Evolutionary conservation across 257 asterid genomes (phyloP).

Genomic region (Lycium ferocissimum): DNA sequence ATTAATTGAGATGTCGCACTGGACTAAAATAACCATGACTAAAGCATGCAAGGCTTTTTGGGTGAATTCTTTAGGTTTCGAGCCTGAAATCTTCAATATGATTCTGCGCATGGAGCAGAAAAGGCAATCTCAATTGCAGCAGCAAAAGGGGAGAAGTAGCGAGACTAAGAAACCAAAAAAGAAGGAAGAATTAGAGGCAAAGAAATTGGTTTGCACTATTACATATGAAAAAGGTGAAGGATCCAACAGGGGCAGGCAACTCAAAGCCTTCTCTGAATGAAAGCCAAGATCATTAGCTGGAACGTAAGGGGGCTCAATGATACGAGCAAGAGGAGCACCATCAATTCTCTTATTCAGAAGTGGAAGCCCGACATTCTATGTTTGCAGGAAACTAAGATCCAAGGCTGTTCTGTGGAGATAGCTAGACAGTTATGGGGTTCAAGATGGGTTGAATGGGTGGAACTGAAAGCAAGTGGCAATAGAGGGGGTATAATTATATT

Average conservation of each 20-base stretch:
- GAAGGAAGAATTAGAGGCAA: background rate
- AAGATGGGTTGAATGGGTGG: background rate
- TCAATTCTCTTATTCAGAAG: background rate
- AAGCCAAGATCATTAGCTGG: background rate
- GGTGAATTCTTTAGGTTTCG: too few relatives aligned
- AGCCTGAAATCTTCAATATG: too few relatives aligned
- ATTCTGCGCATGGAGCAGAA: too few relatives aligned
- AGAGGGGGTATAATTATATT: too few relatives aligned
- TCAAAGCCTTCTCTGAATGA: background rate
- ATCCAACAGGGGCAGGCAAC: background rate
- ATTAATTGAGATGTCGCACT: too few relatives aligned
- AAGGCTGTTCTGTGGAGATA: background rate
- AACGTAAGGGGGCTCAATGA: background rate
- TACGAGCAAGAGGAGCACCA: background rate
- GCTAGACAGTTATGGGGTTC: too few relatives aligned
- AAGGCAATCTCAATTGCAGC: too few relatives aligned
- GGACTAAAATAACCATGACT: too few relatives aligned
- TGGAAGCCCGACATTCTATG: too few relatives aligned
- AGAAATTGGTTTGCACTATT: background rate
- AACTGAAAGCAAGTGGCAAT: background rate
- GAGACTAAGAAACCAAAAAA: background rate
- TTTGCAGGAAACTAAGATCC: background rate
- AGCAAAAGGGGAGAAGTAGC: too few relatives aligned
- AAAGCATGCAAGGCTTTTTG: too few relatives aligned
- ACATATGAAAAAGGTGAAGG: background rate